These are phyloP conservation scores for Suhomyces sp. DNA, from an alignment of 805 yeast genomes.

Conservation along the genomic window DNA sequence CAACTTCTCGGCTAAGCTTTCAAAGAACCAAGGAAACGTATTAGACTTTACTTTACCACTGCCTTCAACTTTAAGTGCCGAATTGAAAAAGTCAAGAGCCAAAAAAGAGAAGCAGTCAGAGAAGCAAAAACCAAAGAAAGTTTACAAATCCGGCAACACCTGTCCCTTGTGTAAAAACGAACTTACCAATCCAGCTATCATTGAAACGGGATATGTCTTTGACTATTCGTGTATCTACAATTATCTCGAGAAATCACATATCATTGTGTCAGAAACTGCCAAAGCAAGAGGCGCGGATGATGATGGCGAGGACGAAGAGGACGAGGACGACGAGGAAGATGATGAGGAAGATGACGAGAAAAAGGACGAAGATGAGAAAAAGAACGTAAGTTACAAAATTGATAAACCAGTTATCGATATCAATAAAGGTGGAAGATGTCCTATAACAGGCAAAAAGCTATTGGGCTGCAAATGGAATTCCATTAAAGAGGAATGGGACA, in stretches of 20 bases:
- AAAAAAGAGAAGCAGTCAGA: background rate
- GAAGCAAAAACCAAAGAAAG: conserved; percentile 7
- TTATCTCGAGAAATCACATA: conserved; percentile 50
- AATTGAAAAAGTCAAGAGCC: conserved; percentile 6
- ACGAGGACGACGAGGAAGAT: conserved; percentile 8
- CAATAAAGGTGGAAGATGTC: conserved; percentile 69
- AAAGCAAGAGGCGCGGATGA: conserved; percentile 14
- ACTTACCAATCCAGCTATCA: conserved; percentile 75
- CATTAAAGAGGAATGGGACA: conserved; percentile 60
- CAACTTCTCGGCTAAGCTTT: conserved; percentile 60
- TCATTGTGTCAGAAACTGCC: conserved; percentile 21
- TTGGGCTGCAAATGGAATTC: conserved; percentile 67
- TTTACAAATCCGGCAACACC: conserved; percentile 27
- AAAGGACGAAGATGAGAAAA: conserved; percentile 5
- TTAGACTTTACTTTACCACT: conserved; percentile 51
- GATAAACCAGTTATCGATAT: conserved; percentile 23
- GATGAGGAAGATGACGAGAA: conserved; percentile 9
- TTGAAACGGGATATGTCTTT: conserved; percentile 89
- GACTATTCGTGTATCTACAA: conserved; percentile 84
- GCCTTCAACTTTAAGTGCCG: conserved; percentile 30
- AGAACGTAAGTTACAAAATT: background rate
- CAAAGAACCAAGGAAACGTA: conserved; percentile 44
- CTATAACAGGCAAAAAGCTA: conserved; percentile 70
- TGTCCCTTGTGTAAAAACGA: conserved; percentile 72
- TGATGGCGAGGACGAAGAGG: conserved; percentile 15